A percentile compares a stretch with the other conserved stretches of the same genome.
These are phyloP conservation scores for Fusarium fujikuroi DNA, from an alignment of 2,329 filamentous ascomycete genomes.

Conservation along the genomic window DNA sequence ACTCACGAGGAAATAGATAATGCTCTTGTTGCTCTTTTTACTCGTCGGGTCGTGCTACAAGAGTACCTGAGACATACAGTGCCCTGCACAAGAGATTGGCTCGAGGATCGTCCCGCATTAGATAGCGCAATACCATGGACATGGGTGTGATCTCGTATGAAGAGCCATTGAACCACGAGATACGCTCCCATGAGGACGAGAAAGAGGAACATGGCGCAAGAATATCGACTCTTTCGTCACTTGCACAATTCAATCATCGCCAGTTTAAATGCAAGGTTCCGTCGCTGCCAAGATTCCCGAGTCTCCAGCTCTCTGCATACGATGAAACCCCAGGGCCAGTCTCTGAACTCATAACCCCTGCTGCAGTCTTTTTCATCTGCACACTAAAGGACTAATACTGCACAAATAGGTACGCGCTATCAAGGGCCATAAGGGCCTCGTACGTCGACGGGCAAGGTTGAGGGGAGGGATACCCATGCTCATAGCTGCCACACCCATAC, in stretches of 20 bases:
- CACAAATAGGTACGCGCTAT: neutral
- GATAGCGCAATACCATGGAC: neutral
- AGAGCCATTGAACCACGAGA: neutral
- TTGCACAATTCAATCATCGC: neutral
- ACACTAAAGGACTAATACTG: neutral
- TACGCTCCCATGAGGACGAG: neutral
- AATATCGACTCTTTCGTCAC: neutral
- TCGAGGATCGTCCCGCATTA: slow-evolving; percentile 6
- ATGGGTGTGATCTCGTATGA: neutral
- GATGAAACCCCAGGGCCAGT: slow-evolving; percentile 10
- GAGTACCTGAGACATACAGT: slow-evolving; percentile 10
- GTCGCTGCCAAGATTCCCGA: neutral
- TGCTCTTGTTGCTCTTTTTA: neutral
- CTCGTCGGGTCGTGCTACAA: neutral
- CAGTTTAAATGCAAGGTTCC: neutral
- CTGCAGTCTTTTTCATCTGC: neutral
- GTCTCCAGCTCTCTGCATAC: slow-evolving; percentile 1
- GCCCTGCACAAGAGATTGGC: slow-evolving; percentile 3
- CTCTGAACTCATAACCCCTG: slow-evolving; percentile 3
- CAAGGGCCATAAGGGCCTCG: neutral
- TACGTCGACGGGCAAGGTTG: slow-evolving; percentile 10
- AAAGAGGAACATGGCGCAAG: neutral
- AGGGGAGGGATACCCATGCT: neutral
- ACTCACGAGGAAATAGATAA: neutral
- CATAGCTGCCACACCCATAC: slow-evolving; percentile 9